These are phyloP conservation scores for Aspergillus pseudotamarii DNA, from an alignment of 2,329 filamentous ascomycete species.

Conservation along the genomic window DNA sequence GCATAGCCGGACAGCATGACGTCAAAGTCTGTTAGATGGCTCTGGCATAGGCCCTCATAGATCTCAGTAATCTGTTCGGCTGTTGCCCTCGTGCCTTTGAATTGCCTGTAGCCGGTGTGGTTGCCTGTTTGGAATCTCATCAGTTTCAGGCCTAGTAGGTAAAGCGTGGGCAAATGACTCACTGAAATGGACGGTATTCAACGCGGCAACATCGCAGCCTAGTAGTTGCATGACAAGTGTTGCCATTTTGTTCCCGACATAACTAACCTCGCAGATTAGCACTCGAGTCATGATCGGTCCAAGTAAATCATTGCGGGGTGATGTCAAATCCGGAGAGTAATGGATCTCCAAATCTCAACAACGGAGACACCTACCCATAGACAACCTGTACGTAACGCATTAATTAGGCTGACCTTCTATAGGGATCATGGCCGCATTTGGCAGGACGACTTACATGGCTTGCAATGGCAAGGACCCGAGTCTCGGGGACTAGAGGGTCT, in stretches of 20 bases:
- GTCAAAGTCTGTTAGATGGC: slow-evolving; percentile 84
- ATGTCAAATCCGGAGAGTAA: neutral
- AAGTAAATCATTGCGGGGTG: neutral
- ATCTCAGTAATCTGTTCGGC: slow-evolving; percentile 82
- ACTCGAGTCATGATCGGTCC: neutral
- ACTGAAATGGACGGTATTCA: slow-evolving; percentile 99
- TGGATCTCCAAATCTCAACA: neutral
- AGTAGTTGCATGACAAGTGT: slow-evolving; percentile 92
- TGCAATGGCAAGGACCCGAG: slow-evolving; percentile 79
- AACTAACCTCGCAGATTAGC: slow-evolving; percentile 57
- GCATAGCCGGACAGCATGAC: slow-evolving; percentile 95
- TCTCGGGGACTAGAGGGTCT: slow-evolving; percentile 58
- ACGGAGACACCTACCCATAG: slow-evolving; percentile 33
- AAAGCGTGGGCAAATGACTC: slow-evolving; percentile 39
- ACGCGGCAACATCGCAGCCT: slow-evolving; percentile 87
- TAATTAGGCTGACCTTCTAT: neutral
- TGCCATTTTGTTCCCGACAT: slow-evolving; percentile 97
- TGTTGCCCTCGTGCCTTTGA: slow-evolving; percentile 80
- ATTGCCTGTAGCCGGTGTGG: slow-evolving; percentile 88
- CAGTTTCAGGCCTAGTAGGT: slow-evolving; percentile 2
- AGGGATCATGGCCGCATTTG: neutral
- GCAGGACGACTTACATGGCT: slow-evolving; percentile 73
- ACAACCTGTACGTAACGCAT: slow-evolving; percentile 29
- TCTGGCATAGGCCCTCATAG: slow-evolving; percentile 81
- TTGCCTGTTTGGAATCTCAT: slow-evolving; percentile 66